These are phyloP conservation scores for Fusarium algeriense DNA, from an alignment of 2,329 filamentous ascomycete genomes.

Conservation along the genomic window DNA sequence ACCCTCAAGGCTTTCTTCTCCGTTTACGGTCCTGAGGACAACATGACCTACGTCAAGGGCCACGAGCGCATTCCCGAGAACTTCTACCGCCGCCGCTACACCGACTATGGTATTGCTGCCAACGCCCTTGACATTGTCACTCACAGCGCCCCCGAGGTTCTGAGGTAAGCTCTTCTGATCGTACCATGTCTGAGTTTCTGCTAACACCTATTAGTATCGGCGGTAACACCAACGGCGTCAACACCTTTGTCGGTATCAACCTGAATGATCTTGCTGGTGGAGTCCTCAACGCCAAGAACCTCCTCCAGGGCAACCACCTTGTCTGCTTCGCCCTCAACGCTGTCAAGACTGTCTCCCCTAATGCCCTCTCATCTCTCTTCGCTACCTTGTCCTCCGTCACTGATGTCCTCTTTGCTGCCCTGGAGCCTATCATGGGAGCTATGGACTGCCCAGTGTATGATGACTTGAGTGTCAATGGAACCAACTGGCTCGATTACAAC, in stretches of 20 bases:
- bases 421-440: conserved; percentile 36
- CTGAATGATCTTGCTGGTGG: conserved; percentile 58
- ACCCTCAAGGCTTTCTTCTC: conserved; percentile 61
- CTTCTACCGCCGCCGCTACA: conserved; percentile 58
- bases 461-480: conserved; percentile 38
- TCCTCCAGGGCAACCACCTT: conserved; percentile 62
- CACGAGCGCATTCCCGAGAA: conserved; percentile 65
- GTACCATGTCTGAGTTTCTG: accelerated
- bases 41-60: conserved; percentile 59
- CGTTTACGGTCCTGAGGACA: conserved; percentile 53
- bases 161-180: conserved; percentile 17
- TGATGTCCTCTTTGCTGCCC: conserved; percentile 31
- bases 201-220: conserved; percentile 55
- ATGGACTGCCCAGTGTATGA: conserved; percentile 33
- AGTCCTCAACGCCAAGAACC: conserved; percentile 56
- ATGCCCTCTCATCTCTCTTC: conserved; percentile 56
- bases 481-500: conserved; percentile 39
- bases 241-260: conserved; percentile 63
- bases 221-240: conserved; percentile 64
- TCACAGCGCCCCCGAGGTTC: conserved; percentile 57
- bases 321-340: conserved; percentile 56
- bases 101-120: conserved; percentile 61
- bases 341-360: conserved; percentile 56
- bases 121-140: conserved; percentile 56
- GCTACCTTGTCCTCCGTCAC: conserved; percentile 43